Conservation (phyloP, 31 red algal species). For the Asparagopsis taxiformis region DNA sequence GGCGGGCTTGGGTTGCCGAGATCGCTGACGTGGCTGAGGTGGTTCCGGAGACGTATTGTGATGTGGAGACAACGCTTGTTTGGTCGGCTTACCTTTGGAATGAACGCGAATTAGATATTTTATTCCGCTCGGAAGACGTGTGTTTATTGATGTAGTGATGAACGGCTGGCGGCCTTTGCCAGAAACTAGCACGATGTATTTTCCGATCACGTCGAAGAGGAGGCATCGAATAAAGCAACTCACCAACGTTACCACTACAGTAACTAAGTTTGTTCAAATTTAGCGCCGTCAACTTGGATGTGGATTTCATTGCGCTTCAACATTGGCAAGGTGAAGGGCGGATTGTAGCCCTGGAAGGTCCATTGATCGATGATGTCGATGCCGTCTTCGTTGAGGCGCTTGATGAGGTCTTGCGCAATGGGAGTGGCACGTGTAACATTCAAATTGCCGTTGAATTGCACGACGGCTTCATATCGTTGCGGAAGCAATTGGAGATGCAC, state of each 20-base stretch:
- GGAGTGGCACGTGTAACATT: not conserved
- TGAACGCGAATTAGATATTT: not conserved
- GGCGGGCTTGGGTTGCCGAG: conserved; percentile 80
- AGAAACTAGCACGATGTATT: too few species aligned
- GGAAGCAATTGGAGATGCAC: conserved; percentile 59
- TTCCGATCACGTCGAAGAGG: too few species aligned
- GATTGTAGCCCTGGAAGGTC: conserved; percentile 78
- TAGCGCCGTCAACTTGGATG: conserved; percentile 66
- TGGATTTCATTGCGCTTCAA: conserved; percentile 83
- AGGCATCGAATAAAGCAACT: too few species aligned
- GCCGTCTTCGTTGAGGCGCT: conserved; percentile 26
- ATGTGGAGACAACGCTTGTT: conserved; percentile 13
- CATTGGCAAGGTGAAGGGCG: conserved; percentile 89
- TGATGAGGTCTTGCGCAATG: conserved; percentile 24
- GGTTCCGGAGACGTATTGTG: conserved; percentile 62
- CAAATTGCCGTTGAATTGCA: conserved; percentile 45
- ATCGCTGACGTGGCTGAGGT: conserved; percentile 81
- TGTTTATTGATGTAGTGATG: not conserved
- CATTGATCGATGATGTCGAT: conserved; percentile 37
- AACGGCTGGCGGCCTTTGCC: not conserved
- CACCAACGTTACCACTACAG: too few species aligned
- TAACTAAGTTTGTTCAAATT: too few species aligned
- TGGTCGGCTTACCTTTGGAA: not conserved
- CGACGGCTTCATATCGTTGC: conserved; percentile 46
- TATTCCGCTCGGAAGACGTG: not conserved